phyloP scores from a whole-genome alignment of 768 basidiomycete genomes.

The Tylopilus sp. region DNA sequence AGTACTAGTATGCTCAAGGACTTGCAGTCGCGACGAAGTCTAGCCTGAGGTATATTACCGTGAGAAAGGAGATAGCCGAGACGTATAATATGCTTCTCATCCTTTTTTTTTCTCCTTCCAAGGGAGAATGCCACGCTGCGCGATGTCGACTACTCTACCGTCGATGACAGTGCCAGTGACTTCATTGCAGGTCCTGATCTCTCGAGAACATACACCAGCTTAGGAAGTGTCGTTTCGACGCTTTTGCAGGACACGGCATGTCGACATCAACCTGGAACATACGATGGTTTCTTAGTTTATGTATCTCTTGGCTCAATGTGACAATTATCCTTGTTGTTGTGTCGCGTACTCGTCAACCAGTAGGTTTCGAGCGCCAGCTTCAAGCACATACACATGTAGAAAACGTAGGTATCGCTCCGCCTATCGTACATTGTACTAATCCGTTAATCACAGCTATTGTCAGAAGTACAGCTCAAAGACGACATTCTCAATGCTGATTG shows the following conservation, averaged over 20 bases:
- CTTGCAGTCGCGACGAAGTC: neutral
- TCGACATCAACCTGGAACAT: slow-evolving; percentile 59
- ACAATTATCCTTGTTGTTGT: too few species aligned
- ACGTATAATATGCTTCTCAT: slow-evolving; percentile 18
- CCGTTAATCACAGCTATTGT: too few species aligned
- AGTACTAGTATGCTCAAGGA: neutral
- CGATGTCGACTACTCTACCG: slow-evolving; percentile 49
- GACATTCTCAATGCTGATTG: neutral
- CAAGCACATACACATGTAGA: neutral
- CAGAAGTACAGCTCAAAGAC: too few species aligned
- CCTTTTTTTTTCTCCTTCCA: slow-evolving; percentile 17
- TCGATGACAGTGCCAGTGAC: slow-evolving; percentile 67
- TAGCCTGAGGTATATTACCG: slow-evolving; percentile 19
- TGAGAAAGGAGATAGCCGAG: slow-evolving; percentile 34
- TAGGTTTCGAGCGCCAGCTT: neutral
- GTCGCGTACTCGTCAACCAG: neutral
- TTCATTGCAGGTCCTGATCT: slow-evolving; percentile 48
- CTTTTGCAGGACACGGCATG: slow-evolving; percentile 54
- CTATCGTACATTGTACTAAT: neutral
- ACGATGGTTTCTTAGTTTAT: neutral
- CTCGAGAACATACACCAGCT: slow-evolving; percentile 52
- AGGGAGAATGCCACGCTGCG: slow-evolving; percentile 65
- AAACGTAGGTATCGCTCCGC: neutral
- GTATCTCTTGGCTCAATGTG: neutral
- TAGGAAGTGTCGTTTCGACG: slow-evolving; percentile 66